Evolutionary conservation across 2,329 filamentous ascomycete genomes (phyloP), one percentile per base, ranked within the genome.

Genomic region (Hypoxylon sp.): DNA sequence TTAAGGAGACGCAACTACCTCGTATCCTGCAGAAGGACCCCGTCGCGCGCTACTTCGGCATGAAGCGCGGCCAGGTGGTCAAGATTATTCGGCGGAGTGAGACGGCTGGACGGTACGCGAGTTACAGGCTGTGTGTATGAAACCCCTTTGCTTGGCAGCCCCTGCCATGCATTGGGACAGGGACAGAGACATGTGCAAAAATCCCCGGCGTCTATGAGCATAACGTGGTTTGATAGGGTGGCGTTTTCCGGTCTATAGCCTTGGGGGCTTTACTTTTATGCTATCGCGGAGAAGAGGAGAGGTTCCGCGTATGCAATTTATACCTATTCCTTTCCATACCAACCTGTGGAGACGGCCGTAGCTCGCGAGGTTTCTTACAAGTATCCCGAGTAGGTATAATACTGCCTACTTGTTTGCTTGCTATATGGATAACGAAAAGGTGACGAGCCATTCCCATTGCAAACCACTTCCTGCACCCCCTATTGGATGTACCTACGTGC

Each of bases 61-160:
- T 99, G 73, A 89, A 90, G 80, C 85, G 93, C 72, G 92, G 93
- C 3, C 91, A 97, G 77, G 93, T 99, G 2, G 95, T 99, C 70
- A 99, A 99, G 85, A 99, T 99, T 70, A 97, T 99, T 70, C 84
- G 95, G 65, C 93, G 89, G 75, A 93, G 89, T 72, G 95, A 98
- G 82, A 99, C 95, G 53, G 95, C 95, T 11, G 95, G 95, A 60
- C 84, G 95, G 49, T 99, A 99, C 78, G 95, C 95, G 45, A 97
- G 92, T 84, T 99, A 99, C 78, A 83, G 94, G 69, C 72, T 88
- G 52, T 88, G 85, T 66, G 85, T 88, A 66, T 88, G 75, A 77
- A n/a, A 15, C 8, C 3, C 10, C 11, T n/a, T n/a, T 42, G 11
- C 15, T 37, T 23, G 21, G 13, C n/a, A 31, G 17, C 26, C 21